A percentile compares a stretch with the other conserved stretches of the same genome.
Conservation (phyloP, 495 filamentous ascomycete species). For the Penicillium crystallinum region DNA sequence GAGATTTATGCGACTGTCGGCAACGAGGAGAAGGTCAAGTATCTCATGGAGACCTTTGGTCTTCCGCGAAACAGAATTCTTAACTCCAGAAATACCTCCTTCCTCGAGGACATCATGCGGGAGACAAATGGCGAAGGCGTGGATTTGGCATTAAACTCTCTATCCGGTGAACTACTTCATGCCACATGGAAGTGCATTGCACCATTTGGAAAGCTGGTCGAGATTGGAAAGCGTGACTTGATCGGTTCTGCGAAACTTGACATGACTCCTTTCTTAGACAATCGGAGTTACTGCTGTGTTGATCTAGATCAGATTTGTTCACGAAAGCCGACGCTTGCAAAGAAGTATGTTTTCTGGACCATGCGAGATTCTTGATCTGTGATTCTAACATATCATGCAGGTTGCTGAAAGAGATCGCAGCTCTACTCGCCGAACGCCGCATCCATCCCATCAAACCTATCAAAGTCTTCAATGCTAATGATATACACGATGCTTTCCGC, state of each 20-base stretch:
- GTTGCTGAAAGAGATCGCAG: conserved; percentile 1
- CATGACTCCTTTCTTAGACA: conserved; percentile 30
- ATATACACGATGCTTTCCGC: conserved; percentile 20
- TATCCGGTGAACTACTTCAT: conserved; percentile 29
- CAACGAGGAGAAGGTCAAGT: conserved; percentile 32
- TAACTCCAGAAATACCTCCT: conserved; percentile 9
- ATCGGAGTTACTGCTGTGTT: conserved; percentile 22
- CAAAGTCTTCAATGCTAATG: conserved; percentile 16
- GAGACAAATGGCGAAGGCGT: conserved; percentile 23
- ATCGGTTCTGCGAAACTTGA: conserved; percentile 20
- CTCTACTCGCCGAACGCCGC: conserved; percentile 13
- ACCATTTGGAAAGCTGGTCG: conserved; percentile 26
- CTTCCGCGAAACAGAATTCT: conserved; percentile 27
- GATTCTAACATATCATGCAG: background rate
- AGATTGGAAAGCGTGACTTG: conserved; percentile 32
- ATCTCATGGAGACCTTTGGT: conserved; percentile 25
- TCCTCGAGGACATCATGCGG: conserved; percentile 13
- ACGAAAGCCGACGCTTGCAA: background rate
- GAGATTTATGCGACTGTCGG: conserved; percentile 40
- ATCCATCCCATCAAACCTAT: conserved; percentile 32
- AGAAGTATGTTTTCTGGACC: conserved; percentile 3
- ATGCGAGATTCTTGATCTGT: background rate
- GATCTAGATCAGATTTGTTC: conserved; percentile 14
- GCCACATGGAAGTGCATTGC: conserved; percentile 28
- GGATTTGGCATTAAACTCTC: conserved; percentile 30